These are phyloP conservation scores for Rosellinia necatrix DNA, from an alignment of 2,329 filamentous ascomycete species.

Conservation along the genomic window DNA sequence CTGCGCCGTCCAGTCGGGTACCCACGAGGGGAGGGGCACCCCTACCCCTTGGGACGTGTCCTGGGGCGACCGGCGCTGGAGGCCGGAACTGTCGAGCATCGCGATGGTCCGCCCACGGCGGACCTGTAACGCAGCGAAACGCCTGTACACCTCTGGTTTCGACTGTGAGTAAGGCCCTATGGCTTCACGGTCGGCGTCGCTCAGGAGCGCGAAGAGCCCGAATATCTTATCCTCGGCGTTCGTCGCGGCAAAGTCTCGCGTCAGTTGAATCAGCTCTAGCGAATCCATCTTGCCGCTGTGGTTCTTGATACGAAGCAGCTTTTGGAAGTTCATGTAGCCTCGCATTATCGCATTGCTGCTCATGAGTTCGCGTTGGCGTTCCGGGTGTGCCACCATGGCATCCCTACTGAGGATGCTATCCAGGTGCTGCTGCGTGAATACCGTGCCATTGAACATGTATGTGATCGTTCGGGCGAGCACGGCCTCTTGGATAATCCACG, in stretches of 20 bases:
- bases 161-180: not conserved
- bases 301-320: not conserved
- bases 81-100: not conserved
- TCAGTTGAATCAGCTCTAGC: not conserved
- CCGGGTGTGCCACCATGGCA: not conserved
- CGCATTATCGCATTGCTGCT: not conserved
- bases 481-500: not conserved
- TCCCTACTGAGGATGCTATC: not conserved
- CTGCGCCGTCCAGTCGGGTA: not conserved
- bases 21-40: not conserved
- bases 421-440: not conserved
- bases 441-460: not conserved
- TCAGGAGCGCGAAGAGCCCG: not conserved
- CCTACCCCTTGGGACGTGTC: too few species aligned
- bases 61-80: not conserved
- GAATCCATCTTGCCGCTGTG: not conserved
- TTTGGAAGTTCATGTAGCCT: not conserved
- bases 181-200: not conserved
- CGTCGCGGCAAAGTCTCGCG: not conserved
- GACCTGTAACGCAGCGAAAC: not conserved
- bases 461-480: not conserved
- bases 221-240: not conserved
- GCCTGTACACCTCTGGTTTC: not conserved
- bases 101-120: not conserved
- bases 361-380: not conserved